Conservation (phyloP, 2,329 filamentous ascomycete genomes). For the Xylariaceae sp. region DNA sequence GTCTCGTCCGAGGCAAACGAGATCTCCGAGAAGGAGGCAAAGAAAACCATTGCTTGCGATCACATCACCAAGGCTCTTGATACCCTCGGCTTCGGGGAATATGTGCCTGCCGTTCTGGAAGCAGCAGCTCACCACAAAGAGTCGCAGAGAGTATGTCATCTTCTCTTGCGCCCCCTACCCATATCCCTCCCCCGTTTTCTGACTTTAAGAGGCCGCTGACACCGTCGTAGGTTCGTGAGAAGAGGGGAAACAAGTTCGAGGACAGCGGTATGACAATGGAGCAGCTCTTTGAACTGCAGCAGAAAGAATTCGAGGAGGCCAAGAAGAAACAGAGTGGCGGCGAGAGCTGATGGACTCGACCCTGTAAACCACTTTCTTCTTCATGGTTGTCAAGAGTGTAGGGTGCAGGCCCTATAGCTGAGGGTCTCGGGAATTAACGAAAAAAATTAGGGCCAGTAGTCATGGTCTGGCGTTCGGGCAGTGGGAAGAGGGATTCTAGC, state of each 20-base stretch:
- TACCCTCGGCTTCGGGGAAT: constrained; percentile 87
- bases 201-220: background rate
- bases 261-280: constrained; percentile 89
- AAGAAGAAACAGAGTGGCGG: constrained; percentile 26
- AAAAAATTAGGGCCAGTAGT: no score
- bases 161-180: background rate
- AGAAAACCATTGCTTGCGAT: constrained; percentile 98
- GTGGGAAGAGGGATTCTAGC: constrained; percentile 11
- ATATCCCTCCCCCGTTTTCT: background rate
- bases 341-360: no score
- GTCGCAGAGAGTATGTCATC: constrained; percentile 66
- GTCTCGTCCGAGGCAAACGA: constrained; percentile 99
- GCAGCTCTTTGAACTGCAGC: constrained; percentile 80
- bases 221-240: constrained; percentile 56
- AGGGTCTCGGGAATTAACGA: no score
- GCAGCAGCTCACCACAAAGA: constrained; percentile 66
- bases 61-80: constrained; percentile 94
- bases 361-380: no score
- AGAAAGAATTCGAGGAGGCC: constrained; percentile 73
- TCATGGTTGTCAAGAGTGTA: no score
- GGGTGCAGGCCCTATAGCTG: no score
- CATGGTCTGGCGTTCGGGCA: constrained; percentile 18
- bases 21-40: constrained; percentile 96
- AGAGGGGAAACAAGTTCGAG: constrained; percentile 95
- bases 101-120: constrained; percentile 70